These are phyloP conservation scores for Pyracantha coccinea DNA, from an alignment of 331 rosid genomes.

Conservation along the genomic window DNA sequence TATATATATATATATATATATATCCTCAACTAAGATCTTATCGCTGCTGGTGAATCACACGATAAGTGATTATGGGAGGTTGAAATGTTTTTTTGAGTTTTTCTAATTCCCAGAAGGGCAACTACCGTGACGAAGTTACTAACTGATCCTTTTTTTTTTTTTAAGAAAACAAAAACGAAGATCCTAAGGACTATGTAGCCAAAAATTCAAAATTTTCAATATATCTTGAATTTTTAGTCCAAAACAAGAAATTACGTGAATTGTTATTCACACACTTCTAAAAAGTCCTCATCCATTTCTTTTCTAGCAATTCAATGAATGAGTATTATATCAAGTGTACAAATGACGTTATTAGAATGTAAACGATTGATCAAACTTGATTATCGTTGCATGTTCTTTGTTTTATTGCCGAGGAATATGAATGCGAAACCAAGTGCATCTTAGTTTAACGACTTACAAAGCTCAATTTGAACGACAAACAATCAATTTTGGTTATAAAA, in stretches of 20 bases:
- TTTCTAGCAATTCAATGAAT: too few species aligned
- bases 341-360: too few species aligned
- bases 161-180: too few species aligned
- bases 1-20: too few species aligned
- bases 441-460: neutral
- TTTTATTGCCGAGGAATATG: neutral
- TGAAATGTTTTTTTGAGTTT: too few species aligned
- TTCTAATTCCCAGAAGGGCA: too few species aligned
- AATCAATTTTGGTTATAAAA: neutral
- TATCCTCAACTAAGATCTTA: neutral
- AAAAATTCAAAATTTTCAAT: neutral
- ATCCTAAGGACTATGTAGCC: neutral
- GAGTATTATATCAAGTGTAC: neutral
- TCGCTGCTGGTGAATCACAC: too few species aligned
- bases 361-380: too few species aligned
- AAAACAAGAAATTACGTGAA: too few species aligned
- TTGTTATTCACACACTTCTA: neutral
- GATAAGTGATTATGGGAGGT: too few species aligned
- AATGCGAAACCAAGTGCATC: neutral
- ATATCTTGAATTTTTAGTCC: neutral
- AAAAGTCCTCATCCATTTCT: neutral
- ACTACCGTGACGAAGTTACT: accelerated
- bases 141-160: too few species aligned
- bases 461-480: neutral
- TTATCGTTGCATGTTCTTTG: neutral